Conservation (phyloP, 257 asterid genomes). For the Penstemon davidsonii region DNA sequence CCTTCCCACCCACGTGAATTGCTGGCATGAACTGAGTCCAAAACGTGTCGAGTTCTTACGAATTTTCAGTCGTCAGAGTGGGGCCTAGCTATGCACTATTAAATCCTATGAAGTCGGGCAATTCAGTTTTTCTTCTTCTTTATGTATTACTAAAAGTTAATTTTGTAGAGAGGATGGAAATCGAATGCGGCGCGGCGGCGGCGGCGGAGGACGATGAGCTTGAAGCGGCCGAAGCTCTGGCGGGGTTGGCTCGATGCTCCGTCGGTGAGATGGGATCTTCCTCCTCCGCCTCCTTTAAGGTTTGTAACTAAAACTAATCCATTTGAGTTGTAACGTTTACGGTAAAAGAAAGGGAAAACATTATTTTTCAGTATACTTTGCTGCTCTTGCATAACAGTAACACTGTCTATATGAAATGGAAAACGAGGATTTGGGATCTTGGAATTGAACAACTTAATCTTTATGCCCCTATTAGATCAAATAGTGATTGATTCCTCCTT, state of each 20-base stretch:
- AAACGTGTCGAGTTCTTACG: slow-evolving; percentile 18
- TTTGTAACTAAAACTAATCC: neutral
- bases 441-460: neutral
- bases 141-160: too few relatives aligned
- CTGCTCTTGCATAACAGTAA: too few relatives aligned
- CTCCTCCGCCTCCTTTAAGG: neutral
- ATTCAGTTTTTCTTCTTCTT: neutral
- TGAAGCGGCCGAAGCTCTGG: slow-evolving; percentile 47
- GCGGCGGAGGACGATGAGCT: slow-evolving; percentile 30
- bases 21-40: slow-evolving; percentile 9
- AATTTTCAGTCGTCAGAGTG: neutral
- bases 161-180: too few relatives aligned
- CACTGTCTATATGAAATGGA: too few relatives aligned
- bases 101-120: neutral
- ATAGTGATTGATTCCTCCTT: too few relatives aligned
- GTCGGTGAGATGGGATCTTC: neutral
- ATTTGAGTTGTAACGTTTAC: neutral
- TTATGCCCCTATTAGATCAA: neutral
- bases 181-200: neutral
- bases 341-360: neutral
- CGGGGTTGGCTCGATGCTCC: slow-evolving; percentile 29
- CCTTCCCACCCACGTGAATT: neutral
- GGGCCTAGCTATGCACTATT: neutral
- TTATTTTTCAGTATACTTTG: too few relatives aligned
- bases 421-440: too few relatives aligned